Evolutionary conservation across 441 rosid species (phyloP), one percentile per base, ranked within the genome.

Genomic region (Breynia disticha): DNA sequence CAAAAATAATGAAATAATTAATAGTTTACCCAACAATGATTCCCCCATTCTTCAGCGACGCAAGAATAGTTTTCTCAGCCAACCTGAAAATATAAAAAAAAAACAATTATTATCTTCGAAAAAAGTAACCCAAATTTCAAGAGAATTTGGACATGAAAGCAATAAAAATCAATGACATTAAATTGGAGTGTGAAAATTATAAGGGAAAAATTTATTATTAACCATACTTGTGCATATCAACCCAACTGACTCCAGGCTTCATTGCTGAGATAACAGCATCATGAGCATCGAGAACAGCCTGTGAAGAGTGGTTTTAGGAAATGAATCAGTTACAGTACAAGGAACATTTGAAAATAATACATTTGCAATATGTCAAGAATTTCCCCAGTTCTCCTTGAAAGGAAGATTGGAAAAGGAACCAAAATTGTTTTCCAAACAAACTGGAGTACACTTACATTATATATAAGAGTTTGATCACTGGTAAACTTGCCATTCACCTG

Each of bases 401-500:
- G n/a, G n/a, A 15, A 41, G 44, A 41, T 41, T 41, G 44, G 1
- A 51, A 51, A 21, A 14, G 54, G 43, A 41, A 41, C n/a, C 44
- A 41, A 41, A 11, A 2, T 41, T 41, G 15, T 41, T 41, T 41
- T 41, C 22, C 35, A 21, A 13, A 11, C 16, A 55, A 50, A 65
- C 16, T 57, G 46, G 52, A 56, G 49, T 28, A 17, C 46, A 63
- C 96, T 83, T 76, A 87, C 98, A 62, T 82, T 85, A 70, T 91
- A 91, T 67, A 91, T 72, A 35, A 86, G 80, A 70, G 78, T 64
- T 61, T 91, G 95, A 77, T 83, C 86, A 22, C 82, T 83, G 21
- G 96, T 82, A 71, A 91, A 91, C 76, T 77, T 87, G 69, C 98
- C 95, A 76, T 91, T 91, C 38, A 91, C 95, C 98, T 91, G 84